These are phyloP conservation scores for Zizania latifolia DNA, from an alignment of 176 grass and related monocot genomes.

Conservation along the genomic window DNA sequence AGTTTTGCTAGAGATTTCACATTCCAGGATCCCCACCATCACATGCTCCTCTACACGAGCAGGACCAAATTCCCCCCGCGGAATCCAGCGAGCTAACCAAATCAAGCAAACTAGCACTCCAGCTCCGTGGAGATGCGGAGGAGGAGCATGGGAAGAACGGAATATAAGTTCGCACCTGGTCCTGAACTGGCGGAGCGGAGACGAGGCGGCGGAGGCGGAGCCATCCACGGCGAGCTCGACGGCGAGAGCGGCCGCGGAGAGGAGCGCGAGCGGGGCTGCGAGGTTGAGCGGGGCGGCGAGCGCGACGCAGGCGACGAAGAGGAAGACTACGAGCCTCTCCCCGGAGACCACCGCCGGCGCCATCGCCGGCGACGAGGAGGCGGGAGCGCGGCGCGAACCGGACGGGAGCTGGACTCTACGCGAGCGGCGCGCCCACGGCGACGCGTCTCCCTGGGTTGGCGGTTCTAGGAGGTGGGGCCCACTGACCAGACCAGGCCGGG, in stretches of 20 bases:
- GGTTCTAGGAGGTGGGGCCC: background rate
- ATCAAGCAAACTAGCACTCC: background rate
- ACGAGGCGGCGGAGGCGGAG: background rate
- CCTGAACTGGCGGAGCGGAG: conserved; percentile 47
- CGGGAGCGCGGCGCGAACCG: background rate
- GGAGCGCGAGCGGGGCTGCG: conserved; percentile 39
- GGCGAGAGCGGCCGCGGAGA: conserved; percentile 43
- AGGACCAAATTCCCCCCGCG: background rate
- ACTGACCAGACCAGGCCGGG: no score
- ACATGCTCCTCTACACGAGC: background rate
- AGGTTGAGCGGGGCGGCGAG: conserved; percentile 50
- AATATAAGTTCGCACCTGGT: conserved; percentile 35
- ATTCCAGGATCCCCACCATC: background rate
- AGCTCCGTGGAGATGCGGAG: background rate
- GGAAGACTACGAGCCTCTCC: conserved; percentile 72
- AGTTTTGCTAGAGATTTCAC: background rate
- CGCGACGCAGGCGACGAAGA: conserved; percentile 73
- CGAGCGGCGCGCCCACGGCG: background rate
- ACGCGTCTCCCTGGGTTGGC: background rate
- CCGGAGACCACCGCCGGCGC: conserved; percentile 42
- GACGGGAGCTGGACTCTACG: no score
- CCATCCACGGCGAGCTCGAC: conserved; percentile 67
- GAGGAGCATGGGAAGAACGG: no score
- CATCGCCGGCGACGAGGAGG: background rate
- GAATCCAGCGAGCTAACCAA: background rate